These are phyloP conservation scores for Selenicereus undatus DNA, from an alignment of 148 eudicot genomes.

Conservation along the genomic window DNA sequence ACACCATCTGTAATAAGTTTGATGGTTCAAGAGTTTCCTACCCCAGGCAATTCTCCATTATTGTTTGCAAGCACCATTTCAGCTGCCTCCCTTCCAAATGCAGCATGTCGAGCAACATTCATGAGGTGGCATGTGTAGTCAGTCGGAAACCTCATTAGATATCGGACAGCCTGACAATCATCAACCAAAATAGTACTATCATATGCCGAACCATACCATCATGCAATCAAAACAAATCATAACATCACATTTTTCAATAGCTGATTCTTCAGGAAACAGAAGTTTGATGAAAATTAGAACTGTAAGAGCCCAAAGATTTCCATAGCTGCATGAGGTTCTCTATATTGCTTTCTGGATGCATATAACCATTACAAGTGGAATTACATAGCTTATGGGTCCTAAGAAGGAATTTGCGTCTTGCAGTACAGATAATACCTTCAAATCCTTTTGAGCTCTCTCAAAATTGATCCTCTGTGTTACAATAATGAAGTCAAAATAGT, in stretches of 20 bases:
- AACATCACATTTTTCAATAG: background rate
- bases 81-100: slow-evolving; percentile 90
- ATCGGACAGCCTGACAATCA: slow-evolving; percentile 70
- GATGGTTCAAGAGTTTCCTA: slow-evolving; percentile 12
- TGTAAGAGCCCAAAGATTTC: background rate
- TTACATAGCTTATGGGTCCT: too few species aligned
- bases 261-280: too few species aligned
- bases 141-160: slow-evolving; percentile 82
- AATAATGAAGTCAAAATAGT: too few species aligned
- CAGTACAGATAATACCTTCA: too few species aligned
- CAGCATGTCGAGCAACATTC: slow-evolving; percentile 72
- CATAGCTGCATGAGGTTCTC: too few species aligned
- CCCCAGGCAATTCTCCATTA: slow-evolving; percentile 38
- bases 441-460: too few species aligned
- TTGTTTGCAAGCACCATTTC: slow-evolving; percentile 51
- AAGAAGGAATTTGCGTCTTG: too few species aligned
- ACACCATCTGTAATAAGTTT: background rate
- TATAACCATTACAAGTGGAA: too few species aligned
- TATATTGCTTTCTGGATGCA: too few species aligned
- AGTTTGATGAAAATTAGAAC: background rate
- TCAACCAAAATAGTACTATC: background rate
- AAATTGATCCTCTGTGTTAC: too few species aligned
- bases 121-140: slow-evolving; percentile 78
- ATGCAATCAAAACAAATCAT: background rate
- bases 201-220: background rate